Evolutionary conservation across 164 flowering plant genomes (phyloP).

Genomic region (Cinnamomum chago): DNA sequence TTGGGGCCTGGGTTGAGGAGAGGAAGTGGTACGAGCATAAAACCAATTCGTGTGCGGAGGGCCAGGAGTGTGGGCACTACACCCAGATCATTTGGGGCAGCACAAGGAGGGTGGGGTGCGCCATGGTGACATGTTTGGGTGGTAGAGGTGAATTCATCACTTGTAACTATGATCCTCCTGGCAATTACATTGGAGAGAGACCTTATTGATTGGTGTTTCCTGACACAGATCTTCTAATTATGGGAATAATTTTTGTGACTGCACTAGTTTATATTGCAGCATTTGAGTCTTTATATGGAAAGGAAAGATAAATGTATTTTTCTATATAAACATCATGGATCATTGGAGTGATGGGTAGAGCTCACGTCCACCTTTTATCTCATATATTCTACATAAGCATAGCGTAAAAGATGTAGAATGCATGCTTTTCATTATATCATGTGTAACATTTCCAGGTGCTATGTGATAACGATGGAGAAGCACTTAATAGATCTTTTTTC

Average conservation of each 20-base stretch:
- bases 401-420: no score
- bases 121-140: constrained; percentile 37
- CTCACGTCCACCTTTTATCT: no score
- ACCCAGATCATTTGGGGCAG: constrained; percentile 69
- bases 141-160: constrained; percentile 46
- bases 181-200: constrained; percentile 57
- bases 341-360: no score
- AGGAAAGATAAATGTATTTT: no score
- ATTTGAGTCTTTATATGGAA: neutral
- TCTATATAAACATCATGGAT: no score
- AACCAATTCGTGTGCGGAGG: constrained; percentile 34
- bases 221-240: no score
- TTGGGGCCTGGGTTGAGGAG: constrained; percentile 47
- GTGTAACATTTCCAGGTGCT: no score
- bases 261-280: neutral
- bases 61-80: constrained; percentile 56
- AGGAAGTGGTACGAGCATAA: constrained; percentile 31
- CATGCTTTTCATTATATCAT: no score
- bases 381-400: no score
- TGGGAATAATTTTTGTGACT: neutral
- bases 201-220: constrained; percentile 36
- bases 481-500: no score
- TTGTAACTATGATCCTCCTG: constrained; percentile 79
- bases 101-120: constrained; percentile 54
- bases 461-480: no score